phyloP scores from a whole-genome alignment of 148 eudicot genomes.

The Persicaria tinctoria region DNA sequence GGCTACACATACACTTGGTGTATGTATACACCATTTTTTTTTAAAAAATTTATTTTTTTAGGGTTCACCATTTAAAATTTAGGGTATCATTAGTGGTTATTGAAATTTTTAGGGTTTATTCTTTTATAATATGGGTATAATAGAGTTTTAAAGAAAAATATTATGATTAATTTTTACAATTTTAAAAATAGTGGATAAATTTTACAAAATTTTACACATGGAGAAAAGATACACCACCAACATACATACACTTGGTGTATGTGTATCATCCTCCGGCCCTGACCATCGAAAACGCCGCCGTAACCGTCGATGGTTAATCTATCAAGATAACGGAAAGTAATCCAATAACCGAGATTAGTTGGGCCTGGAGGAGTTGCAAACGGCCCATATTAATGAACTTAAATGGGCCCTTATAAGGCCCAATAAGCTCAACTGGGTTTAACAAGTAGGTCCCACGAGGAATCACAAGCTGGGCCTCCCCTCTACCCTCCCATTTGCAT shows the following conservation, averaged over 20 bases:
- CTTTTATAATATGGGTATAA: too few species aligned
- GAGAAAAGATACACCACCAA: background rate
- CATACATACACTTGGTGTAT: too few species aligned
- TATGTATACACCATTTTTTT: too few species aligned
- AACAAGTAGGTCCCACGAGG: conserved; percentile 34
- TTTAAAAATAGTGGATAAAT: too few species aligned
- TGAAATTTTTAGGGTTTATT: too few species aligned
- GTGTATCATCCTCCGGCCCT: conserved; percentile 17
- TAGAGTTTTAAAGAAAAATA: too few species aligned
- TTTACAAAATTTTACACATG: too few species aligned
- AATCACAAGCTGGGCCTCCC: conserved; percentile 22
- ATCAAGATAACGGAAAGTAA: conserved; percentile 30
- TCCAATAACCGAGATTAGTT: conserved; percentile 28
- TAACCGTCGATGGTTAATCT: conserved; percentile 24
- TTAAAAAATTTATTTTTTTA: too few species aligned
- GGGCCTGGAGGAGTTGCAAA: conserved; percentile 26
- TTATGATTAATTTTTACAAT: too few species aligned
- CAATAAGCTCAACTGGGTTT: conserved; percentile 24
- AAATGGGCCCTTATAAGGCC: conserved; percentile 40
- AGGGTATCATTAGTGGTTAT: too few species aligned
- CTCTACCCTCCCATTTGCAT: conserved; percentile 35
- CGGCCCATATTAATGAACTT: conserved; percentile 28
- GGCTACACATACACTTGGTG: too few species aligned
- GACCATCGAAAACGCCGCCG: conserved; percentile 44
- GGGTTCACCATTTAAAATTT: too few species aligned